Conservation (phyloP, 2,329 filamentous ascomycete species). For the Bipolaris bicolor region DNA sequence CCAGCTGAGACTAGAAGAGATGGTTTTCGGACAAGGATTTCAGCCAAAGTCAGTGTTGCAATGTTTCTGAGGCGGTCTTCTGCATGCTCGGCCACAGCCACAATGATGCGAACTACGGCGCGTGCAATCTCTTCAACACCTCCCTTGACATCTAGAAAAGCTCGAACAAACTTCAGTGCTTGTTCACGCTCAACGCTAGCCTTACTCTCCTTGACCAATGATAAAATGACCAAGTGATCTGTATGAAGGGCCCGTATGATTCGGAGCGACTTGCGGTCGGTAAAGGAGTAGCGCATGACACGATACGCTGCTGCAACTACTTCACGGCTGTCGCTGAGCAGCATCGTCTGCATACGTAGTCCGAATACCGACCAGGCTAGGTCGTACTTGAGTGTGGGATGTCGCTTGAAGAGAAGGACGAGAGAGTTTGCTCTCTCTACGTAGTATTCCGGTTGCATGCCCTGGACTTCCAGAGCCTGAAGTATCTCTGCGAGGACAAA, state of each 20-base stretch:
- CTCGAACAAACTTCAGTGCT: constrained; percentile 92
- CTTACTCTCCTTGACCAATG: constrained; percentile 92
- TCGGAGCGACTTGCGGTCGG: constrained; percentile 84
- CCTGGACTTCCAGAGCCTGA: constrained; percentile 85
- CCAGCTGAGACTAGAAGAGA: constrained; percentile 80
- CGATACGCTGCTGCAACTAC: constrained; percentile 94
- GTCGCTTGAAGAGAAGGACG: constrained; percentile 93
- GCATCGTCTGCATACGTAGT: constrained; percentile 90
- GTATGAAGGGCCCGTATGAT: constrained; percentile 88
- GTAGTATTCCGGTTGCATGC: constrained; percentile 92
- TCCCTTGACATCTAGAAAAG: constrained; percentile 94
- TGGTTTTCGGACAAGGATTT: constrained; percentile 88
- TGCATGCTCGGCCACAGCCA: constrained; percentile 84
- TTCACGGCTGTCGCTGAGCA: constrained; percentile 92
- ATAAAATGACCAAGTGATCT: constrained; percentile 89
- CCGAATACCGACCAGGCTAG: constrained; percentile 96
- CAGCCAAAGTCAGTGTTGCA: constrained; percentile 88
- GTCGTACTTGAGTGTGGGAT: constrained; percentile 95
- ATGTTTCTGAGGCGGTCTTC: constrained; percentile 89
- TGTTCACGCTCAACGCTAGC: constrained; percentile 97
- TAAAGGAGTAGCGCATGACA: constrained; percentile 92
- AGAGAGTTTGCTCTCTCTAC: constrained; percentile 89
- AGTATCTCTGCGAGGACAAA: constrained; percentile 89
- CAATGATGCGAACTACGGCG: constrained; percentile 85
- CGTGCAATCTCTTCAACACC: constrained; percentile 87